Base-by-base conservation (phyloP, 176 grass and related monocot species). In the Poa annua region DNA sequence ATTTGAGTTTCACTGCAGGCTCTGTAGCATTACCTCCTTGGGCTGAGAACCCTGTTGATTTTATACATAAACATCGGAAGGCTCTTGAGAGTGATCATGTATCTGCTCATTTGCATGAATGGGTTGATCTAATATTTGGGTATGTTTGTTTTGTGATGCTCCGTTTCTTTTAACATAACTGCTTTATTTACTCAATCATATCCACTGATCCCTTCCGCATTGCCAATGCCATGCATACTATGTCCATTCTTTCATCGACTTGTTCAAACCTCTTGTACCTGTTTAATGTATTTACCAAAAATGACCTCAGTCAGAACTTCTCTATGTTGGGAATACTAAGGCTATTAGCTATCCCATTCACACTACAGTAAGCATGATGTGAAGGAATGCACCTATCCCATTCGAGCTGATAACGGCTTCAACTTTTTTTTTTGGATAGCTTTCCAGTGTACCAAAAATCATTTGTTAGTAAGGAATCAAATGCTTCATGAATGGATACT, bases 51-150 rank as follows among this genome's bases (percentile, higher is more conserved):
- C 85, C 96, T 86, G 87, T 93, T 86, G 96, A 98, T 85, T 98
- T 98, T 85, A 92, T 98, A 81, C 81, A 95, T 82, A 95, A 90
- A 78, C 96, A 98, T 86, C 87, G 89, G 21, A 90, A 87, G 66
- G 96, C 93, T 88, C 90, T 98, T 84, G 96, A 98, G 91, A 93
- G 91, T 68, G 96, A 98, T 72, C 83, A 98, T 86, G 92, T 95
- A 24, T 98, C 96, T 19, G 68, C 91, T 83, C 85, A 85, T 90
- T 89, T 98, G 64, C 86, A 98, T 87, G 91, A 95, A 77, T 98
- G 96, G 96, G 93, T 98, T 16, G 96, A 98, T 83, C 87, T 98
- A 63, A 98, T 98, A 85, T 98, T 98, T 81, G 96, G 96, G 92
- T 98, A 98, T 21, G 80, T 74, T 86, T 78, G 44, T 70, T 57